Base-by-base conservation (phyloP, 2,329 filamentous ascomycete species). In the Venturia oleaginea region DNA sequence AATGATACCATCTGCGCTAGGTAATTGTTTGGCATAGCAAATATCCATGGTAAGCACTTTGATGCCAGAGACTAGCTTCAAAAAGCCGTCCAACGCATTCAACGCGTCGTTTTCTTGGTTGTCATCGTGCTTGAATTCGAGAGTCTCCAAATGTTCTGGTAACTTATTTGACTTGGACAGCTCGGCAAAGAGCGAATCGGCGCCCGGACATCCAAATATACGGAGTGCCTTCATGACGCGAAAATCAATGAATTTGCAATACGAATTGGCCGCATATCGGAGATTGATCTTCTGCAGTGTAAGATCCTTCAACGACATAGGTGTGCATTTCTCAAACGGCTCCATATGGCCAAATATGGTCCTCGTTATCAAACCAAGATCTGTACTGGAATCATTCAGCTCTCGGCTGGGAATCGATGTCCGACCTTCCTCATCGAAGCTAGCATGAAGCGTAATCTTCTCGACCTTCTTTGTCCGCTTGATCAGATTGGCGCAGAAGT, bases 91-190 rank as follows among this genome's bases (percentile, higher is more conserved):
- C 27, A 81, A 70, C 1, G 79, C 79, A 1, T 74, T 70, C 34
- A 81, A 68, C 6, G 75, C 76, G 62, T 81, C 79, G 40, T 79
- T 77, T 64, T 81, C 79, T 2, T 69, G 55, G 64, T 81, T 81
- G 61, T 81, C 79, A 37, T 77, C 75, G 66, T 81, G 78, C 68
- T 80, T 79, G 64, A 80, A 71, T 55, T 80, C 77, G 6, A 81
- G 67, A 0, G 74, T 75, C 65, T 79, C 77, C 4, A 81, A 73
- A 63, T 75, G 75, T 55, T 74, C 75, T 0, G 79, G 79, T 13
- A 81, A 70, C 66, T 75, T 73, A 1, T 71, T 71, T 62, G 76
- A 77, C 68, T 78, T 80, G 70, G 77, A 76, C 30, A 81, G 69
- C 67, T 80, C 76, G 3, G 78, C 78, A 22, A 81, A 74, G 5